Base-by-base conservation (phyloP, 768 basidiomycete genomes). In the Boletus coccyginus region DNA sequence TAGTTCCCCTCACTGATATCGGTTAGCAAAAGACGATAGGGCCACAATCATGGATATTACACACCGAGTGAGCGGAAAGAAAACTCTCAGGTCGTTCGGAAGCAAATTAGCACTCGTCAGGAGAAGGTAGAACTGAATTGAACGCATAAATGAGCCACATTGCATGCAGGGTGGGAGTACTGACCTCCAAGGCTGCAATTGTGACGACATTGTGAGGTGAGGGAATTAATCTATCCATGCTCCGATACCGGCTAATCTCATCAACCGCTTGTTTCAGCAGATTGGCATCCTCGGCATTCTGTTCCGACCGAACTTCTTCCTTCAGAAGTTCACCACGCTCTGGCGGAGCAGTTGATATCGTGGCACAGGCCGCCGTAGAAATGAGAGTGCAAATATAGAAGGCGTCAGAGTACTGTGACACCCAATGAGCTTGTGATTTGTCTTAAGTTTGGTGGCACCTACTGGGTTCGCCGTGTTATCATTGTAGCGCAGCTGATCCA, bases 121-220 rank as follows among this genome's bases (percentile, higher is more conserved):
- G 51, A 91, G 78, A 69, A 92, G 78, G 66, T 92, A 84, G 66
- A 92, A 95, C 93, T 94, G 60, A 21, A 48, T 39, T 47, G 51
- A 39, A 42, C 31, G 42, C 29, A 61, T 53, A 50, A 57, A 56
- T 46, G 46, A 49, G 36, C 27, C 29, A 53, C 16, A 44, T 43
- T 32, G 52, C 31, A 53, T 44, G 21, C 38, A 46, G 21, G 52
- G 42, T 8, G 17, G 38, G 44, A 32, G n/a, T 7, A 72, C 82
- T 56, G 58, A 96, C 94, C 82, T 98, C 92, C 52, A 99, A 76
- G 9, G 87, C 88, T 27, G 97, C 92, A 47, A 90, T 81, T 1
- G 97, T 95, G 29, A 98, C 89, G 35, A 92, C 85, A 67, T 99
- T 99, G 63, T 96, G 94, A 46, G 87, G 86, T 1, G 95, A 96